A percentile compares a stretch with the other conserved stretches of the same genome.
phyloP scores from a whole-genome alignment of 2,329 filamentous ascomycete species.

The Phialophora chinensis region DNA sequence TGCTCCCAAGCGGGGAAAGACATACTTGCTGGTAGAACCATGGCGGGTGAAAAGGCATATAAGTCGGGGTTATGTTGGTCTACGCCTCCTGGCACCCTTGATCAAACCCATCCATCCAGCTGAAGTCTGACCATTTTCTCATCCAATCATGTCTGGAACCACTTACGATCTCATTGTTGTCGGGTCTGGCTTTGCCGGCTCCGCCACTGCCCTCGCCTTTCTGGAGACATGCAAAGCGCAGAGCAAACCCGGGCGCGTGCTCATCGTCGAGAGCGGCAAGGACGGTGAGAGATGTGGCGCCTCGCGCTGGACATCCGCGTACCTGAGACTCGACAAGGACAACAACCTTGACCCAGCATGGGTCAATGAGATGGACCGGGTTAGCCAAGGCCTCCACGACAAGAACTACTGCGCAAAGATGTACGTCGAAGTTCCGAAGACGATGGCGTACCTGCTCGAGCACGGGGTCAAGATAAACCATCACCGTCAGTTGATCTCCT shows the following conservation, averaged over 20 bases:
- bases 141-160: slow-evolving; percentile 1
- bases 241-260: slow-evolving; percentile 46
- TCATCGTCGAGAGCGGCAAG: slow-evolving; percentile 49
- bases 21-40: not conserved
- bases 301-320: slow-evolving; percentile 47
- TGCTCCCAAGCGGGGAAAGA: not conserved
- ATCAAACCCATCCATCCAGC: not conserved
- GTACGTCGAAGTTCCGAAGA: slow-evolving; percentile 45
- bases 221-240: slow-evolving; percentile 47
- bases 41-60: not conserved
- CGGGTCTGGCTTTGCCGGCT: slow-evolving; percentile 9
- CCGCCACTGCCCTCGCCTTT: slow-evolving; percentile 37
- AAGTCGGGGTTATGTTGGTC: not conserved
- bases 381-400: slow-evolving; percentile 44
- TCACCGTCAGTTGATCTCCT: slow-evolving; percentile 33
- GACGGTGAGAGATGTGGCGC: slow-evolving; percentile 50
- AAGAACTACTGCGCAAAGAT: slow-evolving; percentile 50
- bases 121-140: not conserved
- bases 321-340: slow-evolving; percentile 48
- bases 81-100: no score
- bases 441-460: slow-evolving; percentile 47
- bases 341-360: slow-evolving; percentile 34
- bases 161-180: slow-evolving; percentile 8
- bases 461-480: slow-evolving; percentile 44
- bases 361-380: slow-evolving; percentile 31